Base-by-base conservation (phyloP, 2,329 filamentous ascomycete species). In the Hypomyces perniciosus region DNA sequence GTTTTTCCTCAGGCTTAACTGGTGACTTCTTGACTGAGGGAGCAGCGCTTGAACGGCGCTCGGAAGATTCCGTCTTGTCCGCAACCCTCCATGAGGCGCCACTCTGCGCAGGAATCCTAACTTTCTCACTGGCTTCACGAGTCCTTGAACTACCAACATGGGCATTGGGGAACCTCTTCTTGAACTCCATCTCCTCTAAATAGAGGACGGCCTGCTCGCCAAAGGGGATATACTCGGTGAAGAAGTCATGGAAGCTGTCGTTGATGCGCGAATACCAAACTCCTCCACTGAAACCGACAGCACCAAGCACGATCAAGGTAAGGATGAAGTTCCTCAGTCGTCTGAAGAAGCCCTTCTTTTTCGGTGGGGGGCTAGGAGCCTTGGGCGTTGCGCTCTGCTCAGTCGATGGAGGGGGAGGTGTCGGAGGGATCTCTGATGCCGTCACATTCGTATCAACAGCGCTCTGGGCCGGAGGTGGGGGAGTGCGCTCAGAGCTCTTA, bases 171-270 rank as follows among this genome's bases (percentile, higher is more conserved):
- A 96, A 96, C 52, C 88, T 84, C 71, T 86, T 90, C 66, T 86
- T 83, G 75, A 96, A 96, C 64, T 96, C 90, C 59, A 86, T 82
- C 73, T 99, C 93, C 72, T 99, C 93, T 47, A 99, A 85, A 73
- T 95, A 97, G 28, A 95, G 82, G 42, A 99, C 92, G 13, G 87
- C 87, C 66, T 96, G 89, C 72, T 99, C 93, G 62, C 91, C 93
- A 60, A 88, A 96, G 26, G 93, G 93, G 13, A 99, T 73, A 69
- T 92, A 99, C 72, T 96, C 91, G 62, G 91, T 97, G 73, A 99
- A 99, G 76, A 96, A 93, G 71, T 99, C 93, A 72, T 99, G 92
- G 80, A 97, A 99, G 72, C 90, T 96, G 76, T 99, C 93, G 65
- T 86, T 95, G 70, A 93, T 80, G 57, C 95, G 83, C 50, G 93